phyloP scores from a whole-genome alignment of 2,329 filamentous ascomycete species.

The Fusarium azukiicola region DNA sequence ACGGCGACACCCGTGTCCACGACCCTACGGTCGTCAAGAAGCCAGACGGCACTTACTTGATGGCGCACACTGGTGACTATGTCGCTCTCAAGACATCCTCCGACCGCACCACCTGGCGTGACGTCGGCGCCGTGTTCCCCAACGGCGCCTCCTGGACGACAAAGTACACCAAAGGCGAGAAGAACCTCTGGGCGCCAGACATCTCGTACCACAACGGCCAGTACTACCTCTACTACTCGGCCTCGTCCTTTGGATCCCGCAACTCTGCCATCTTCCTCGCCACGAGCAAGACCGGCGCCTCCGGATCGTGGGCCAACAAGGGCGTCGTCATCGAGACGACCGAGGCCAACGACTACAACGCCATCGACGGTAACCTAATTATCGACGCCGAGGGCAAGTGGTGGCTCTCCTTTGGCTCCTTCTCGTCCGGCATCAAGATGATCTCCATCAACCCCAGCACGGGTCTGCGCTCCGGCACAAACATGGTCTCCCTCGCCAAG shows the following conservation, averaged over 20 bases:
- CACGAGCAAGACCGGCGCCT: slow-evolving; percentile 54
- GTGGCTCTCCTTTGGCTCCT: slow-evolving; percentile 60
- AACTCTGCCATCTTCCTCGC: slow-evolving; percentile 59
- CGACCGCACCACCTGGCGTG: slow-evolving; percentile 56
- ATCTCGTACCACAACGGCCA: slow-evolving; percentile 62
- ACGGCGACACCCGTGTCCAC: slow-evolving; percentile 53
- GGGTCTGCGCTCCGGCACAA: slow-evolving; percentile 50
- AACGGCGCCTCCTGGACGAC: slow-evolving; percentile 58
- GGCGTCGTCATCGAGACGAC: slow-evolving; percentile 55
- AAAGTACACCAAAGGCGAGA: slow-evolving; percentile 54
- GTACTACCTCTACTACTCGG: slow-evolving; percentile 60
- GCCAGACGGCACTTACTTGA: slow-evolving; percentile 52
- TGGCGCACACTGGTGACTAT: slow-evolving; percentile 54
- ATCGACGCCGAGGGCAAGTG: slow-evolving; percentile 54
- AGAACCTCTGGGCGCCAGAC: slow-evolving; percentile 74
- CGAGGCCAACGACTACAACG: slow-evolving; percentile 52
- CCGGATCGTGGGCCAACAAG: slow-evolving; percentile 56
- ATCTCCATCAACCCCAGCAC: slow-evolving; percentile 52
- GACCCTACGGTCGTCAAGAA: slow-evolving; percentile 58
- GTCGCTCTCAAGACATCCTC: slow-evolving; percentile 58
- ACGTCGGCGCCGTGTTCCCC: slow-evolving; percentile 57
- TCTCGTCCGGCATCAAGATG: slow-evolving; percentile 59
- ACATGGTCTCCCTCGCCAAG: slow-evolving; percentile 53
- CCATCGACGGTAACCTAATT: slow-evolving; percentile 57
- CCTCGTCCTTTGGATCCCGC: slow-evolving; percentile 54